Evolutionary conservation across 164 flowering plant species (phyloP).

Genomic region (Stephania japonica): DNA sequence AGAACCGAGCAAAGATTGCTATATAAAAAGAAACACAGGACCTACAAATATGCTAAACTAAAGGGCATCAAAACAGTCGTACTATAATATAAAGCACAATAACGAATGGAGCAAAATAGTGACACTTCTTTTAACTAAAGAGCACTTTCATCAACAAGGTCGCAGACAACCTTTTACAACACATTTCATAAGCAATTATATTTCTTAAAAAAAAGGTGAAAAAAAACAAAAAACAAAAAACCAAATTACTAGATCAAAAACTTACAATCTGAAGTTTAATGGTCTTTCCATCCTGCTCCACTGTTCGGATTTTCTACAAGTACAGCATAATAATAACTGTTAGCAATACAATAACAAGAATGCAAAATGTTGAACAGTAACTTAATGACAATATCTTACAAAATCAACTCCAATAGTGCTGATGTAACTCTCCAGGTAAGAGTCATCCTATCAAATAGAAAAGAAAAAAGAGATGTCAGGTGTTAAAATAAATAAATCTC

Average conservation of each 20-base stretch:
- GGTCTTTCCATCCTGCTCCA: slow-evolving; percentile 56
- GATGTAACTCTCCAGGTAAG: slow-evolving; percentile 90
- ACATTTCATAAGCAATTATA: background rate
- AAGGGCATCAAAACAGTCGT: background rate
- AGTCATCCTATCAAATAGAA: slow-evolving; percentile 64
- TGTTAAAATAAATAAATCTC: no score
- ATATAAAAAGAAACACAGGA: background rate
- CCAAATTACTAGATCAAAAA: slow-evolving; percentile 6
- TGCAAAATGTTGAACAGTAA: background rate
- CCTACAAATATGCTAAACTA: background rate
- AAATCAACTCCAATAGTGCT: slow-evolving; percentile 97
- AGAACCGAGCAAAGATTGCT: background rate
- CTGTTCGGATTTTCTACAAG: slow-evolving; percentile 50
- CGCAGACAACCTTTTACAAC: background rate
- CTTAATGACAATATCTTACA: slow-evolving; percentile 41
- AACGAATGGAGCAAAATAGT: no score
- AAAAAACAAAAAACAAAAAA: no score
- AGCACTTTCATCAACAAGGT: background rate
- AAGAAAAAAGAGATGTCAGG: slow-evolving; percentile 8
- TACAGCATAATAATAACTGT: background rate
- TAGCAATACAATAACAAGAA: background rate
- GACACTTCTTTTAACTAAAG: background rate
- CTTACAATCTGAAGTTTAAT: slow-evolving; percentile 51
- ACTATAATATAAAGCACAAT: no score
- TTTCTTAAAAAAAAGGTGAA: no score